A percentile compares a stretch with the other conserved stretches of the same genome.
Evolutionary conservation across 1,139 yeast species (phyloP).

Genomic region (Arxiozyma telluris): DNA sequence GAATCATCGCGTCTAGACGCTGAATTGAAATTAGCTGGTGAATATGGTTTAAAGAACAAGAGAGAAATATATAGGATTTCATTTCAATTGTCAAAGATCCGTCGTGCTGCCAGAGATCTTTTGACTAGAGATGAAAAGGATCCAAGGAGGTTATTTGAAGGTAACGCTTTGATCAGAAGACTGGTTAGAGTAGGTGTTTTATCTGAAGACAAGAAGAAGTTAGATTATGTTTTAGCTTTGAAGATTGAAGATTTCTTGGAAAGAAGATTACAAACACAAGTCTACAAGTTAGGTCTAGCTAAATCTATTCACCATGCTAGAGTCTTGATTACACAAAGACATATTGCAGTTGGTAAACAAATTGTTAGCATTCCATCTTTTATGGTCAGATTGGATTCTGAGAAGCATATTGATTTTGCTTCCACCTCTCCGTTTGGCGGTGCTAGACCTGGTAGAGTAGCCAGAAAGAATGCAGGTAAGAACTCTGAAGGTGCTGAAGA

Average conservation of each 20-base stretch:
- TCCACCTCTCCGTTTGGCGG: slow-evolving; percentile 99
- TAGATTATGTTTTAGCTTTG: slow-evolving; percentile 97
- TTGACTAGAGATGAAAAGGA: slow-evolving; percentile 99
- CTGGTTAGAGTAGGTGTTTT: slow-evolving; percentile 74
- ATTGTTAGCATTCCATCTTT: slow-evolving; percentile 97
- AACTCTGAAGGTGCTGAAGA: slow-evolving; percentile 38
- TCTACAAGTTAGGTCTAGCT: slow-evolving; percentile 99
- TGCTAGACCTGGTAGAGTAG: slow-evolving; percentile 99
- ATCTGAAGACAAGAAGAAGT: slow-evolving; percentile 98
- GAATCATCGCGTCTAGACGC: slow-evolving; percentile 99
- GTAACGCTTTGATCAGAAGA: slow-evolving; percentile 79
- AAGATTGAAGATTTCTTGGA: slow-evolving; percentile 98
- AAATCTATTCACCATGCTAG: slow-evolving; percentile 99
- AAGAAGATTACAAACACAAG: slow-evolving; percentile 99
- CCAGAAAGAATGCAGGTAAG: slow-evolving; percentile 88
- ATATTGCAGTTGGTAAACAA: slow-evolving; percentile 99
- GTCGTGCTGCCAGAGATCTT: slow-evolving; percentile 99
- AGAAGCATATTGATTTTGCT: slow-evolving; percentile 99
- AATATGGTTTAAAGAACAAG: slow-evolving; percentile 99
- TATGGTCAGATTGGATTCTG: slow-evolving; percentile 99
- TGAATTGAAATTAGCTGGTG: slow-evolving; percentile 99
- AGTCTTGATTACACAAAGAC: slow-evolving; percentile 97
- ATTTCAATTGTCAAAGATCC: slow-evolving; percentile 97
- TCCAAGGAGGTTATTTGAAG: slow-evolving; percentile 99
- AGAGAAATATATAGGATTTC: slow-evolving; percentile 66